Evolutionary conservation across 169 alveolate genomes (phyloP), one percentile per base, ranked within the genome.

Genomic region (Plasmodium malariae): DNA sequence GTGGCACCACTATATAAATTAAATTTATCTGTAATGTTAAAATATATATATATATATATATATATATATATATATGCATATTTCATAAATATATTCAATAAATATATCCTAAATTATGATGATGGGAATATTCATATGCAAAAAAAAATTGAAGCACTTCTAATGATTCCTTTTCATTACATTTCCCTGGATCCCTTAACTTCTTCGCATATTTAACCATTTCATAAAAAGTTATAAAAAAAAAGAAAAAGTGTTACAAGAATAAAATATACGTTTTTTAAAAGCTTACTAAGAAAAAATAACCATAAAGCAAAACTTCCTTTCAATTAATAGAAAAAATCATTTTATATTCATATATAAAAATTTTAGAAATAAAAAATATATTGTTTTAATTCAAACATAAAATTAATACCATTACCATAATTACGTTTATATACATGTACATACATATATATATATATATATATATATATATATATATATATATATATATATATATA

Each of bases 191-290:
- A 55, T 76, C 65, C 40, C 88, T 76, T 68, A 76, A n/a, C 36
- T 76, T 43, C 26, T 76, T 76, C 32, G 88, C 88, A 65, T 76
- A 76, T 51, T 76, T 76, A 60, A 76, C 88, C 88, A 76, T 76
- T 76, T 76, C 48, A 34, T 45, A 34, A 60, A 76, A 62, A 45
- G 19, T 62, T 3, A 36, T 40, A 74, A 74, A 74, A 48, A 45
- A 17, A 60, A 43, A 24, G 17, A 40, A 43, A 62, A 40, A 62
- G 48, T 6, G 37, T 68, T 68, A 26, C 43, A 43, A 9, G 28
- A 68, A 68, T 5, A 68, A n/a, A 48, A 68, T 26, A 14, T 12
- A 19, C 6, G 11, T 76, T 11, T 36, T 26, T 60, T 60, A 60
- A 76, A 59, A 37, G 62, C 62, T 43, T 24, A 19, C 45, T 30